Conservation (phyloP, 2,329 filamentous ascomycete species). For the Pseudogymnoascus sp. region DNA sequence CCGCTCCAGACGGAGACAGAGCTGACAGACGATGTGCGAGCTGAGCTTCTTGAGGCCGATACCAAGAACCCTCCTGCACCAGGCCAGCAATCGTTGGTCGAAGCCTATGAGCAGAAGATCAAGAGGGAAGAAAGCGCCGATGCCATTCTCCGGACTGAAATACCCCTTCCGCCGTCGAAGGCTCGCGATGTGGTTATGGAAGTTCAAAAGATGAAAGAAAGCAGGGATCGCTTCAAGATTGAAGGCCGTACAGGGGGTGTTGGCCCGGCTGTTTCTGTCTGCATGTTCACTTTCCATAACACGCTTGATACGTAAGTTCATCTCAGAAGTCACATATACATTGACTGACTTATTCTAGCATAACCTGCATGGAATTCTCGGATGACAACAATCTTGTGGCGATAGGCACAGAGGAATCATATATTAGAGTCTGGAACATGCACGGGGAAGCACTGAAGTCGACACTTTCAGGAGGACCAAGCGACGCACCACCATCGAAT, state of each 20-base stretch:
- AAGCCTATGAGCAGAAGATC: conserved; percentile 80
- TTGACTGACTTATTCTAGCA: conserved; percentile 42
- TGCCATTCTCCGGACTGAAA: conserved; percentile 67
- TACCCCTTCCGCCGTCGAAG: conserved; percentile 81
- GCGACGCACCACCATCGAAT: conserved; percentile 59
- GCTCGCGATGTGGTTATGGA: conserved; percentile 90
- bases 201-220: conserved; percentile 88
- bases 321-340: neutral
- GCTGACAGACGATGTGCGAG: conserved; percentile 76
- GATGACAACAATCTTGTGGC: conserved; percentile 84
- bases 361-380: conserved; percentile 94
- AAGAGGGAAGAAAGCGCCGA: conserved; percentile 89
- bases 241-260: conserved; percentile 77
- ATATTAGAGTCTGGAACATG: conserved; percentile 89
- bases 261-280: conserved; percentile 77
- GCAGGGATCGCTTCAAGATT: conserved; percentile 85
- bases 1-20: conserved; percentile 78
- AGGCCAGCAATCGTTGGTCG: conserved; percentile 68
- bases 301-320: conserved; percentile 74
- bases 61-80: conserved; percentile 63
- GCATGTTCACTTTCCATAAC: conserved; percentile 99
- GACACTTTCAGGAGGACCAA: conserved; percentile 52
- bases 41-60: conserved; percentile 82
- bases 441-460: conserved; percentile 76
- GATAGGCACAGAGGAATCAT: conserved; percentile 85